Conservation (phyloP, 495 filamentous ascomycete species). For the Penicillium cosmopolitanum region DNA sequence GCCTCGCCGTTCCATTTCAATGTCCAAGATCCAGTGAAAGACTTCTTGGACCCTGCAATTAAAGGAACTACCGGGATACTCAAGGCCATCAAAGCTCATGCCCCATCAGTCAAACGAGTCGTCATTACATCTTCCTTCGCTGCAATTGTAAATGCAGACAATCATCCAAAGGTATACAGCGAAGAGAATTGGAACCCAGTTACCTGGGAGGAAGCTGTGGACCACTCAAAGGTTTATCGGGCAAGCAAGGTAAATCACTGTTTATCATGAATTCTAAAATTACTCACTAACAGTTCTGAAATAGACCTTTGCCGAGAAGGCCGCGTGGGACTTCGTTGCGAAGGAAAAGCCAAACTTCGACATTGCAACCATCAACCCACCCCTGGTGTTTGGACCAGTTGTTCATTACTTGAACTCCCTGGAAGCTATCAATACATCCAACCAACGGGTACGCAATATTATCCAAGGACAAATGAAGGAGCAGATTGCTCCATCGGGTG, state of each 20-base stretch:
- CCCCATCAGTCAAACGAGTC: conserved; percentile 78
- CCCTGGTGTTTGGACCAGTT: conserved; percentile 74
- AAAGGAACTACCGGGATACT: conserved; percentile 84
- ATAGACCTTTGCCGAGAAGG: conserved; percentile 63
- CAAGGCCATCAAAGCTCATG: conserved; percentile 71
- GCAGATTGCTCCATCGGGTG: conserved; percentile 57
- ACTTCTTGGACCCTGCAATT: conserved; percentile 83
- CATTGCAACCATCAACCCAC: conserved; percentile 71
- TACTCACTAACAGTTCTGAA: background rate
- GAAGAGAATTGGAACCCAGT: conserved; percentile 86
- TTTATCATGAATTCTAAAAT: background rate
- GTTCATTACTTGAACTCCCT: conserved; percentile 67
- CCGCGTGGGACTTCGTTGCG: conserved; percentile 82
- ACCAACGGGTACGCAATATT: conserved; percentile 56
- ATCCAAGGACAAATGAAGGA: conserved; percentile 69
- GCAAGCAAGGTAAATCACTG: conserved; percentile 58
- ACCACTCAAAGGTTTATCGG: conserved; percentile 65
- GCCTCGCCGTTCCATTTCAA: conserved; percentile 85
- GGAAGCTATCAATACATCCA: conserved; percentile 70
- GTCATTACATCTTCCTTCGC: conserved; percentile 89
- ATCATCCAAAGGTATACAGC: conserved; percentile 59
- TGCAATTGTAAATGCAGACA: conserved; percentile 61
- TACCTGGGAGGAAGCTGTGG: conserved; percentile 67
- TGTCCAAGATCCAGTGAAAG: conserved; percentile 70
- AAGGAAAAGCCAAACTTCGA: conserved; percentile 79